Conservation (phyloP, 805 yeast species). For the Clavispora vitiphila region DNA sequence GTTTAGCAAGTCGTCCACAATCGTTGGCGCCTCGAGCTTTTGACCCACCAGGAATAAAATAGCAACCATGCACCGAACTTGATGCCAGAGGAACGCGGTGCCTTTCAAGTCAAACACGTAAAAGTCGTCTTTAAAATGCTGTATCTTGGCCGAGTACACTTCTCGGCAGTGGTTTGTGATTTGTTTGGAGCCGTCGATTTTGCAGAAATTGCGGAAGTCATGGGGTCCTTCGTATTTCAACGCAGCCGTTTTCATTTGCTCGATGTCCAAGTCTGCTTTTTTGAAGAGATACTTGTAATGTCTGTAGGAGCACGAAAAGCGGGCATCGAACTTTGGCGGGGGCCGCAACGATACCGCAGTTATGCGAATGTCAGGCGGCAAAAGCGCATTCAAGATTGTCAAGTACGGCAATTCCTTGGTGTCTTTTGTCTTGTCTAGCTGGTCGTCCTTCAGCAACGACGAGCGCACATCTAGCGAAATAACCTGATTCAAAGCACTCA, state of each 20-base stretch:
- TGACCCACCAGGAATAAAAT: conserved; percentile 78
- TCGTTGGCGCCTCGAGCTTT: conserved; percentile 53
- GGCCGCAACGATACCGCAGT: conserved; percentile 81
- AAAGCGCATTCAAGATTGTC: conserved; percentile 62
- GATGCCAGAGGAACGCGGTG: conserved; percentile 94
- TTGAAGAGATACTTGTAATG: conserved; percentile 82
- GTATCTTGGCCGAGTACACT: conserved; percentile 50
- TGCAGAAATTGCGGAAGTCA: conserved; percentile 93
- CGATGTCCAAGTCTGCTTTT: conserved; percentile 53
- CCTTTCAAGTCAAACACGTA: conserved; percentile 78
- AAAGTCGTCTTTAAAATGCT: conserved; percentile 37
- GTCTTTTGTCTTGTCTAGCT: conserved; percentile 53
- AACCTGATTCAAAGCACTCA: conserved; percentile 94
- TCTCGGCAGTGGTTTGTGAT: conserved; percentile 71
- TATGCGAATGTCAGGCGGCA: conserved; percentile 81
- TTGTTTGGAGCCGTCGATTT: conserved; percentile 91
- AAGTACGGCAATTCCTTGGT: conserved; percentile 69
- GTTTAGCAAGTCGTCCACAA: conserved; percentile 59
- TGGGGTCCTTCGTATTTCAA: conserved; percentile 61
- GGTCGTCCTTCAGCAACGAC: conserved; percentile 56
- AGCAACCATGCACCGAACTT: conserved; percentile 94
- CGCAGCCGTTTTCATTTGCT: conserved; percentile 67
- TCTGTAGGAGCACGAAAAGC: conserved; percentile 83
- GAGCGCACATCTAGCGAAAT: conserved; percentile 77
- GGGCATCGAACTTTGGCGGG: conserved; percentile 79